phyloP scores from a whole-genome alignment of 139 green algal genomes.

The Haematococcus sp. region DNA sequence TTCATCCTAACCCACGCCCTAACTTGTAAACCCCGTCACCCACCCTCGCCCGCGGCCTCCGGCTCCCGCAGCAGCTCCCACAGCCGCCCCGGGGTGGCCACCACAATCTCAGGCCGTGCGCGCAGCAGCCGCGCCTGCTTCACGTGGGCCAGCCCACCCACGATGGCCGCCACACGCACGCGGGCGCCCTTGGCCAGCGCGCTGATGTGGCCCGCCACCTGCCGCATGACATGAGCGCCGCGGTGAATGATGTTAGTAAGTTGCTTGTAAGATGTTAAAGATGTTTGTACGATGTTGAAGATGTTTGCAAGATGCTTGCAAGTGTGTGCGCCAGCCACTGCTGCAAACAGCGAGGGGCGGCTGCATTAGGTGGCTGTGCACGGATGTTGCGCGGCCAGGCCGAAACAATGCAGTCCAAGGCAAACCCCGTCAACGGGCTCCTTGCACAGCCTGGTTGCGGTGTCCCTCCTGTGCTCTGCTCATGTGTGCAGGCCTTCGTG shows the following conservation, averaged over 20 bases:
- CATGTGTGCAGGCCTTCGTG: too few relatives aligned
- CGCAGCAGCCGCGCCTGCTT: conserved; percentile 85
- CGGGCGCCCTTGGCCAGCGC: conserved; percentile 52
- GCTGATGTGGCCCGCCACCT: conserved; percentile 72
- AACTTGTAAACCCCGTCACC: conserved; percentile 26
- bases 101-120: conserved; percentile 68
- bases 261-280: not conserved
- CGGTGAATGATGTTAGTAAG: conserved; percentile 3
- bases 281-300: too few relatives aligned
- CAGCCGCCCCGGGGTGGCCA: conserved; percentile 92
- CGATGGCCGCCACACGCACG: conserved; percentile 79
- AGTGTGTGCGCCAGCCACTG: too few relatives aligned
- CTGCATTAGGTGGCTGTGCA: too few relatives aligned
- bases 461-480: too few relatives aligned
- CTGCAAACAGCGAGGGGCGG: too few relatives aligned
- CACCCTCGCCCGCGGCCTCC: not conserved
- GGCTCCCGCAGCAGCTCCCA: conserved; percentile 89
- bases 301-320: too few relatives aligned
- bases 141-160: conserved; percentile 83
- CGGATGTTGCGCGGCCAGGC: too few relatives aligned
- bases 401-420: too few relatives aligned
- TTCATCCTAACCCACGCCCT: too few relatives aligned
- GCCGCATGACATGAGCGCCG: not conserved
- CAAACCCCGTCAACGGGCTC: too few relatives aligned
- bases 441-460: too few relatives aligned